Percentiles rank a stretch among this genome's conserved stretches.
Conservation (phyloP, 805 yeast genomes). For the Ascoidea asiatica region DNA sequence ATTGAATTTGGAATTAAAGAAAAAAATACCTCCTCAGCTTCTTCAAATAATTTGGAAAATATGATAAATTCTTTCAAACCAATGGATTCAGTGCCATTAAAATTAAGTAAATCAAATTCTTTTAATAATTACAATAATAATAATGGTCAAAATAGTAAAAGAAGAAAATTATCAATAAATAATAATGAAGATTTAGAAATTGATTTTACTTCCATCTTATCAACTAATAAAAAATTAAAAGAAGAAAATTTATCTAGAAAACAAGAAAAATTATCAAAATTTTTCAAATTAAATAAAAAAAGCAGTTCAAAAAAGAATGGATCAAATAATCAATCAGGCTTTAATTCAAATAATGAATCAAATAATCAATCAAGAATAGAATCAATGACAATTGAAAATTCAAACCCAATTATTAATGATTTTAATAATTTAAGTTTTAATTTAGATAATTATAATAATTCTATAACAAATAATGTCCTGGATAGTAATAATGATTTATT, state of each 20-base stretch:
- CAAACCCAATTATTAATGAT: neutral
- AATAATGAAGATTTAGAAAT: conserved; percentile 25
- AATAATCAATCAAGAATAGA: neutral
- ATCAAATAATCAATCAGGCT: neutral
- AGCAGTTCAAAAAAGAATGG: neutral
- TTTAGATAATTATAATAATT: conserved; percentile 1
- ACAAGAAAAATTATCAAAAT: conserved; percentile 9
- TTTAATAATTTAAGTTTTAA: too few species aligned
- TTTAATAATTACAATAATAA: too few species aligned
- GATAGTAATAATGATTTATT: conserved; percentile 6
- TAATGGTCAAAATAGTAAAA: neutral
- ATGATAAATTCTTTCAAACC: conserved; percentile 37
- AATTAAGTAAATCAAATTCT: too few species aligned
- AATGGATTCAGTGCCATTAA: conserved; percentile 53
- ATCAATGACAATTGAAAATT: neutral
- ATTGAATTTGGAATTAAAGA: conserved; percentile 24
- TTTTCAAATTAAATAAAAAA: conserved; percentile 1
- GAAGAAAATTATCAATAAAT: conserved; percentile 3
- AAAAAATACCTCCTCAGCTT: too few species aligned
- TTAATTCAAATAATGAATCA: neutral
- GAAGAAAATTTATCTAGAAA: conserved; percentile 1
- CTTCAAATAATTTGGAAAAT: conserved; percentile 16
- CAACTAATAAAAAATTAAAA: conserved; percentile 13
- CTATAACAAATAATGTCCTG: neutral
- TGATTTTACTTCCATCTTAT: conserved; percentile 41